These are phyloP conservation scores for Septoria linicola DNA, from an alignment of 2,329 filamentous ascomycete species.

Conservation along the genomic window DNA sequence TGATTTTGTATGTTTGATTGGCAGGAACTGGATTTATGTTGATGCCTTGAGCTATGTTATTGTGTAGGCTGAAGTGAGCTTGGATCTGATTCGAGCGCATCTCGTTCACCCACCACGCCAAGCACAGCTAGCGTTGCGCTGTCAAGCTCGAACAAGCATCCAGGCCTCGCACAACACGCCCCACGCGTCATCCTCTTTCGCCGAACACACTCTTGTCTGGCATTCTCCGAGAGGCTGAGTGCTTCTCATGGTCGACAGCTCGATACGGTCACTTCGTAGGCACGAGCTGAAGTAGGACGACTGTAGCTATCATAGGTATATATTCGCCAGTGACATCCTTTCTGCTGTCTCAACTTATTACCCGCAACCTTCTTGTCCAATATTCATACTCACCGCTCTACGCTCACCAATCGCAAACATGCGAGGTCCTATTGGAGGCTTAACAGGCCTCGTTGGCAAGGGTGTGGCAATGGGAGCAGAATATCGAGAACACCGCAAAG, in stretches of 20 bases:
- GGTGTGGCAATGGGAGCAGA: slow-evolving; percentile 34
- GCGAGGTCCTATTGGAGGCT: background rate
- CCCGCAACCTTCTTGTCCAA: background rate
- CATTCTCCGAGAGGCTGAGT: no score
- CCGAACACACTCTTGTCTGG: no score
- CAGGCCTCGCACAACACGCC: background rate
- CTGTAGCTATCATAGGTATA: no score
- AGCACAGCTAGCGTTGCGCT: background rate
- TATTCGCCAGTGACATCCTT: no score
- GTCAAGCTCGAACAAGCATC: slow-evolving; percentile 3
- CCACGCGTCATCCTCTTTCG: no score
- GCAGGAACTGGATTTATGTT: no score
- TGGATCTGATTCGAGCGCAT: slow-evolving; percentile 10
- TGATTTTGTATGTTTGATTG: slow-evolving; percentile 7
- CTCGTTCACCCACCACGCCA: background rate
- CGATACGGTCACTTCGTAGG: no score
- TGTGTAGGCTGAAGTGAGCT: no score
- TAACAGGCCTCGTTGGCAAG: slow-evolving; percentile 20
- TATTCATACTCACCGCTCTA: background rate
- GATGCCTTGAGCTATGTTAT: slow-evolving; percentile 9
- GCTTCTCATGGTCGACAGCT: no score
- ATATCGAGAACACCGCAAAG: slow-evolving; percentile 33
- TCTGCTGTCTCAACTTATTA: background rate
- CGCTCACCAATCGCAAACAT: background rate
- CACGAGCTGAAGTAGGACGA: no score